Evolutionary conservation across 2,329 filamentous ascomycete genomes (phyloP).

Genomic region (Pyrenochaeta sp.): DNA sequence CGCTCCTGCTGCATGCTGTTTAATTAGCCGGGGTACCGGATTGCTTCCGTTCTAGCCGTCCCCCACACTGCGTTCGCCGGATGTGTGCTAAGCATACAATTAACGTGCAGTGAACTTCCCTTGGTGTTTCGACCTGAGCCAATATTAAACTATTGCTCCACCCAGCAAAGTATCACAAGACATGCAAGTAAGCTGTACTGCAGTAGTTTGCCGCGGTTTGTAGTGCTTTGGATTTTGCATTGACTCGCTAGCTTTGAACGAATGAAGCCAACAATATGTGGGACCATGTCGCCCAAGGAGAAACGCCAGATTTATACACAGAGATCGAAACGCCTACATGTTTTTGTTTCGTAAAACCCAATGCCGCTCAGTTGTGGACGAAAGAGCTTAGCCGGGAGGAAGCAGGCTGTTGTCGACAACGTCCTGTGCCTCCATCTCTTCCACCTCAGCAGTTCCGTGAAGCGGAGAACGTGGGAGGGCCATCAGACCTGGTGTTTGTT

Average conservation of each 20-base stretch:
- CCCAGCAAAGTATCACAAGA: background rate
- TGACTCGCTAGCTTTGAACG: conserved; percentile 4
- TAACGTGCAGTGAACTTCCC: background rate
- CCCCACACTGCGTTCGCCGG: background rate
- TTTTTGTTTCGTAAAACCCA: background rate
- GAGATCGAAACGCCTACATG: conserved; percentile 13
- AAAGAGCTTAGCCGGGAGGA: conserved; percentile 76
- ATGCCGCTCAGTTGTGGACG: background rate
- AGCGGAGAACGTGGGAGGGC: conserved; percentile 93
- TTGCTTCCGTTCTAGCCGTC: background rate
- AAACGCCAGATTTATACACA: conserved; percentile 17
- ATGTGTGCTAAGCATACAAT: background rate
- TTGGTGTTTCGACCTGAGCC: background rate
- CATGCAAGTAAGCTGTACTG: background rate
- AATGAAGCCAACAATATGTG: background rate
- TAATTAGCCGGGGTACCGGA: background rate
- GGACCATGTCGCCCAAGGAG: conserved; percentile 8
- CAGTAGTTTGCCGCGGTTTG: background rate
- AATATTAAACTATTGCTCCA: background rate
- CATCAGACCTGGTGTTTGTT: conserved; percentile 73
- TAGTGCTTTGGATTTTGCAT: conserved; percentile 1
- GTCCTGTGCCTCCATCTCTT: conserved; percentile 89
- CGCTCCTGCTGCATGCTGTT: background rate
- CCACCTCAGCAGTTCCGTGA: conserved; percentile 74
- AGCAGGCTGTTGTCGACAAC: conserved; percentile 94